These are phyloP conservation scores for Sporisorium exsertum DNA, from an alignment of 1,284 basidiomycete genomes.

Conservation along the genomic window DNA sequence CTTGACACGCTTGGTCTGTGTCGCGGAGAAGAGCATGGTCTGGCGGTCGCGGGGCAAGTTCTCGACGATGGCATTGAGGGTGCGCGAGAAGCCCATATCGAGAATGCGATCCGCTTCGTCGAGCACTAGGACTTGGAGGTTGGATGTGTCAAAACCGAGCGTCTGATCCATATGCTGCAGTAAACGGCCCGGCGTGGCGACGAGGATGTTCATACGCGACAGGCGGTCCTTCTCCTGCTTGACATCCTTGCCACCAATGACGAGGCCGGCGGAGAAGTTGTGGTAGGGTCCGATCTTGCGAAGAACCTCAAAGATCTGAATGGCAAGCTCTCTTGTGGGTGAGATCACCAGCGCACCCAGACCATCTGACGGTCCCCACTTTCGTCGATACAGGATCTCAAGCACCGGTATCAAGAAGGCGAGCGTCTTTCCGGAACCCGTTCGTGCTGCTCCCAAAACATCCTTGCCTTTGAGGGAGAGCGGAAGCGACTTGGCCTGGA, in stretches of 20 bases:
- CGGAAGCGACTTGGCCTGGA: slow-evolving; percentile 63
- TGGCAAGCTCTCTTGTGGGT: slow-evolving; percentile 93
- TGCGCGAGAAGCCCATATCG: slow-evolving; percentile 93
- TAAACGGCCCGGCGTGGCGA: slow-evolving; percentile 93
- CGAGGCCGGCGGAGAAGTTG: slow-evolving; percentile 90
- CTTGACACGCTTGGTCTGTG: slow-evolving; percentile 89
- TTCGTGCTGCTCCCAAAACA: slow-evolving; percentile 80
- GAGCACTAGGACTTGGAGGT: slow-evolving; percentile 91
- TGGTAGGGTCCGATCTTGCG: slow-evolving; percentile 91
- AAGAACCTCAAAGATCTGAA: slow-evolving; percentile 96
- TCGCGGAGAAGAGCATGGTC: slow-evolving; percentile 95
- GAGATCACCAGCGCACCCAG: slow-evolving; percentile 93
- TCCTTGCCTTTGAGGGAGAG: slow-evolving; percentile 61
- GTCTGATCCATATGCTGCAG: slow-evolving; percentile 99
- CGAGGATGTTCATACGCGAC: slow-evolving; percentile 93
- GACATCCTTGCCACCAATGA: slow-evolving; percentile 95
- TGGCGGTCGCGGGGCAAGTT: slow-evolving; percentile 78
- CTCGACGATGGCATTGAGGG: slow-evolving; percentile 87
- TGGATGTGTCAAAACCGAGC: slow-evolving; percentile 89
- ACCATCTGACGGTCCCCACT: slow-evolving; percentile 84
- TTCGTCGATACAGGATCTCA: slow-evolving; percentile 79
- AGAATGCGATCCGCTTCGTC: slow-evolving; percentile 97
- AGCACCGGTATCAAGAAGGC: slow-evolving; percentile 83
- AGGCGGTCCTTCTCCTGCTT: slow-evolving; percentile 86
- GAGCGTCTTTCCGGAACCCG: slow-evolving; percentile 85